A percentile compares a stretch with the other conserved stretches of the same genome.
Conservation (phyloP, 225 moss, liverwort and hornwort genomes). For the Physcomitrium patens region DNA sequence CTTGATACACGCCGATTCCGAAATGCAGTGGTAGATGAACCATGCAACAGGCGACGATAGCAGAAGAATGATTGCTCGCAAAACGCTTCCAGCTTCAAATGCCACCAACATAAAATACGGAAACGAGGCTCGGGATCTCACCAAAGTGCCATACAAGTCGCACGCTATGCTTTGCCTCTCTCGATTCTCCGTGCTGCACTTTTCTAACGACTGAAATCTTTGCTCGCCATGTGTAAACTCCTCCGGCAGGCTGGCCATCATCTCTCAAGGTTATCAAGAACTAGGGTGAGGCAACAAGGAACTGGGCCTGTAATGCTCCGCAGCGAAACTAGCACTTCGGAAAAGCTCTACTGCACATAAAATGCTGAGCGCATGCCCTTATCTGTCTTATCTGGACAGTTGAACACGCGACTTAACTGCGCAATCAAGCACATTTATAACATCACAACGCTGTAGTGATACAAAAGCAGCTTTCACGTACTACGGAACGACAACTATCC, state of each 20-base stretch:
- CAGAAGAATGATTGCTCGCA: slow-evolving; percentile 29
- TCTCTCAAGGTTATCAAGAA: not conserved
- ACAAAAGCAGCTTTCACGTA: too few species aligned
- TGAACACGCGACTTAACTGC: too few species aligned
- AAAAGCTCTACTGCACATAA: too few species aligned
- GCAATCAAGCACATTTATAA: too few species aligned
- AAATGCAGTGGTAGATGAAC: slow-evolving; percentile 32
- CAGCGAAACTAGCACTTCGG: not conserved
- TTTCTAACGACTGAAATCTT: slow-evolving; percentile 25
- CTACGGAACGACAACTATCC: too few species aligned
- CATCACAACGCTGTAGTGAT: too few species aligned
- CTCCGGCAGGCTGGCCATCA: slow-evolving; percentile 5
- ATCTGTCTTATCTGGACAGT: too few species aligned
- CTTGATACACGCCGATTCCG: slow-evolving; percentile 38
- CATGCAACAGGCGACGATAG: slow-evolving; percentile 27
- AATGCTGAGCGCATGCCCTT: too few species aligned
- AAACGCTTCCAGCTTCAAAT: slow-evolving; percentile 37
- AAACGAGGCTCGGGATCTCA: slow-evolving; percentile 36
- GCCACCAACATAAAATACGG: slow-evolving; percentile 44
- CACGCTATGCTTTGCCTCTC: slow-evolving; percentile 28
- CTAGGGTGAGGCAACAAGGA: not conserved
- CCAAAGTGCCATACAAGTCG: slow-evolving; percentile 42
- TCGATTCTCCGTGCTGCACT: slow-evolving; percentile 33
- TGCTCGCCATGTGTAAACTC: not conserved
- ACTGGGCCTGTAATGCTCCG: not conserved